Base-by-base conservation (phyloP, 1,284 basidiomycete species). In the Fistulina hepatica region DNA sequence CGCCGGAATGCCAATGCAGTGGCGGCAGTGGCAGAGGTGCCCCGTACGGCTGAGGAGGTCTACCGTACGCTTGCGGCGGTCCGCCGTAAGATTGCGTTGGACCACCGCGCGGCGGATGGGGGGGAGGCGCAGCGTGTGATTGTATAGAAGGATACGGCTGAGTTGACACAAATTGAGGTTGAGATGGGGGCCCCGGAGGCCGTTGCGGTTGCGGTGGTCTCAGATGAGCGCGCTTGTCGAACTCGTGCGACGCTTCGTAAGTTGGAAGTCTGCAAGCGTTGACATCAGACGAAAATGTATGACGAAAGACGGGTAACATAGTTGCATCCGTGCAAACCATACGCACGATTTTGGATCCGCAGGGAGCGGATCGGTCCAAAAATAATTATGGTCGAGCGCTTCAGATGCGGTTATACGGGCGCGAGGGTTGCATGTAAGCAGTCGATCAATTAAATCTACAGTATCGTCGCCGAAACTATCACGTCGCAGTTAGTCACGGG, bases 351-450 rank as follows among this genome's bases (percentile, higher is more conserved):
- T 81, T 0, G 84, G 78, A 59, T 84, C 81, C n/a, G 84, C 85
- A 11, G 88, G 81, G 21, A 86, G 50, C 0, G 89, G 88, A 45
- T 85, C 79, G 1, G 76, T 81, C 84, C 86, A 93, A 59, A 95
- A 95, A 61, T 94, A 95, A 36, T 90, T 79, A 53, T 95, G 91
- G 44, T 82, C 77, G 46, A 94, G 74, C 3, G 88, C 86, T 51
- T 92, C 76, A 16, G 76, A 60, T 7, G 95, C 95, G 7, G 94
- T 95, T 43, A 97, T 75, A 24, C 94, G 74, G 49, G 92, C 81
- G 53, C 82, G 77, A 33, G 95, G 94, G 57, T 97, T 89, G 57
- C 93, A 92, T 5, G 77, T 78, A 37, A 98, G 62, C 33, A 98
- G 65, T 60, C 85, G 89, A 58, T 98, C 95, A 41, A 97, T 55